Evolutionary conservation across 768 basidiomycete genomes (phyloP).

Genomic region (Dentipellis sp.): DNA sequence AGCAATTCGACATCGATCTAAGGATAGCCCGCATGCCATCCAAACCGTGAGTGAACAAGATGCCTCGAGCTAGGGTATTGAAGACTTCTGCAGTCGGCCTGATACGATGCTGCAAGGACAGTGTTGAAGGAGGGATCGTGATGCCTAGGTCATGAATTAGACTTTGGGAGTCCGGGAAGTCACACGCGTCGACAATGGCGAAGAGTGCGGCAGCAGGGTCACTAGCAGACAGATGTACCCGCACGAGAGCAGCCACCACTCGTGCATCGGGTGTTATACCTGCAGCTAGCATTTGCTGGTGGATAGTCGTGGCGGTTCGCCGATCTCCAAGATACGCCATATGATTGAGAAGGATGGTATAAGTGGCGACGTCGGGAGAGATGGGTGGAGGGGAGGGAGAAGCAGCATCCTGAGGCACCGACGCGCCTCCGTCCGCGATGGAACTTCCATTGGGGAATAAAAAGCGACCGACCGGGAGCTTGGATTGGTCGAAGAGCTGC

Average conservation of each 20-base stretch:
- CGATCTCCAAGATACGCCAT: slow-evolving; percentile 3
- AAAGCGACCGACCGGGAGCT: slow-evolving; percentile 2
- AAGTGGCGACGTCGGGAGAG: slow-evolving; percentile 12
- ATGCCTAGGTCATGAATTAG: not conserved
- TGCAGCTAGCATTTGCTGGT: slow-evolving; percentile 4
- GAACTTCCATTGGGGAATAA: slow-evolving; percentile 1
- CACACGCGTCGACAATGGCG: no score
- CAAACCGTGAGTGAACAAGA: slow-evolving; percentile 42
- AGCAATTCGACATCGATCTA: slow-evolving; percentile 42
- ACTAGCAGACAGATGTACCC: slow-evolving; percentile 6
- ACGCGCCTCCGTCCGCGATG: slow-evolving; percentile 5
- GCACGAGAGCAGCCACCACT: slow-evolving; percentile 13
- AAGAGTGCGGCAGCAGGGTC: slow-evolving; percentile 4
- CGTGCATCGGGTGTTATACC: slow-evolving; percentile 6
- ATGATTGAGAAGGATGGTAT: slow-evolving; percentile 12
- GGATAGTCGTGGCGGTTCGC: not conserved
- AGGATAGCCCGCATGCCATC: slow-evolving; percentile 36
- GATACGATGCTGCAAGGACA: not conserved
- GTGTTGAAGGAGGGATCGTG: not conserved
- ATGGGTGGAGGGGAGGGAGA: not conserved
- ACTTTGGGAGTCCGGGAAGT: no score
- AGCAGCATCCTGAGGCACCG: slow-evolving; percentile 1
- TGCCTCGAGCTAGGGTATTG: slow-evolving; percentile 50
- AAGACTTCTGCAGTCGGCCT: slow-evolving; percentile 34
- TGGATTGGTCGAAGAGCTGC: slow-evolving; percentile 32